Percentiles rank a stretch among this genome's conserved stretches.
Evolutionary conservation across 768 basidiomycete species (phyloP).

Genomic region (Lactarius indigo): DNA sequence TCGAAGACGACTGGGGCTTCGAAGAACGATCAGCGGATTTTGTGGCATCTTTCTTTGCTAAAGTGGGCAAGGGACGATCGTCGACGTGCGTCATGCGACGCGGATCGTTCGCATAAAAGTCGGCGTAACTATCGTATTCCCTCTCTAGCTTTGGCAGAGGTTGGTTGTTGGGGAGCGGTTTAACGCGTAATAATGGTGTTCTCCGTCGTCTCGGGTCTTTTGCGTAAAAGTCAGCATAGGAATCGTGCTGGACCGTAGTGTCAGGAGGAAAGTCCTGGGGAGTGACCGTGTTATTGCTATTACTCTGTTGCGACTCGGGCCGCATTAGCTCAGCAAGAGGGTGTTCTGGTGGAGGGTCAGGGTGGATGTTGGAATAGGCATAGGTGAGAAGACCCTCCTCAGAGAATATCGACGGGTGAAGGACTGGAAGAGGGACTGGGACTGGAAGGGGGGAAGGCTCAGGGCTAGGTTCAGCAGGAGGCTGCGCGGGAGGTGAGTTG

Average conservation of each 20-base stretch:
- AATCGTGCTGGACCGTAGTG: conserved; percentile 11
- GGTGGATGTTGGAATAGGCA: conserved; percentile 14
- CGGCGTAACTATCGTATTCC: conserved; percentile 20
- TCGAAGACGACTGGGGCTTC: conserved; percentile 14
- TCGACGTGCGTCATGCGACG: conserved; percentile 18
- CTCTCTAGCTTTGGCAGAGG: conserved; percentile 18
- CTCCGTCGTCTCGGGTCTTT: conserved; percentile 18
- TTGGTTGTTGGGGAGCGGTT: conserved; percentile 17
- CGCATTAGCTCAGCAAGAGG: background rate
- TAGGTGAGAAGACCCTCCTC: conserved; percentile 22
- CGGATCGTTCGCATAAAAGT: conserved; percentile 20
- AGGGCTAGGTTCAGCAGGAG: conserved; percentile 2
- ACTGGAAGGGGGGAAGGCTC: conserved; percentile 18
- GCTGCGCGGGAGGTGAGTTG: conserved; percentile 2
- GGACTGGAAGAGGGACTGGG: conserved; percentile 18
- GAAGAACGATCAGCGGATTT: conserved; percentile 1
- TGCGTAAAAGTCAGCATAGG: conserved; percentile 22
- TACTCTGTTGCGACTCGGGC: conserved; percentile 12
- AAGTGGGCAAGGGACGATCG: conserved; percentile 17
- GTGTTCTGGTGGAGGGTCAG: conserved; percentile 5
- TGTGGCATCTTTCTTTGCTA: conserved; percentile 11
- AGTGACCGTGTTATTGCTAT: conserved; percentile 18
- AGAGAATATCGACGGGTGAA: conserved; percentile 18
- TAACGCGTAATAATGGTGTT: conserved; percentile 11
- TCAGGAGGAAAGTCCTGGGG: conserved; percentile 1